These are phyloP conservation scores for Cercospora zeina DNA, from an alignment of 2,329 filamentous ascomycete genomes.

Conservation along the genomic window DNA sequence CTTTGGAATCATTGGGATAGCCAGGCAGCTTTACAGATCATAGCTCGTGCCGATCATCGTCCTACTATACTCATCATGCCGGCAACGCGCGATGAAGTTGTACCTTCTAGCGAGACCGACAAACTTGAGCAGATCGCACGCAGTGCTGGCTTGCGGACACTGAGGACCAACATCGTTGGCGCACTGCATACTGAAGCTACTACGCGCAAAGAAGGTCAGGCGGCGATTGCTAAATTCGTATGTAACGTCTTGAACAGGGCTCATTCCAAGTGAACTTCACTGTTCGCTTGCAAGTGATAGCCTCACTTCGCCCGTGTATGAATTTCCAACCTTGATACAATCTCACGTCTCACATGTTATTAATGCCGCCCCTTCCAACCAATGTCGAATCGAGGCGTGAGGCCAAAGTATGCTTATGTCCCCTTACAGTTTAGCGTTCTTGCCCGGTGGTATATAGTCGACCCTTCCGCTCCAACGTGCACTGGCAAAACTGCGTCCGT, in stretches of 20 bases:
- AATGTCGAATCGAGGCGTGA: background rate
- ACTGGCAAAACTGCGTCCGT: no score
- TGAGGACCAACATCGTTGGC: constrained; percentile 45
- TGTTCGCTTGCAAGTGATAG: background rate
- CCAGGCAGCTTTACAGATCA: constrained; percentile 43
- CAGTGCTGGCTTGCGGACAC: constrained; percentile 41
- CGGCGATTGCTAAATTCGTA: constrained; percentile 38
- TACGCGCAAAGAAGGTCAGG: constrained; percentile 47
- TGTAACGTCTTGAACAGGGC: constrained; percentile 11
- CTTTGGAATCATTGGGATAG: constrained; percentile 62
- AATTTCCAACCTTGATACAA: no score
- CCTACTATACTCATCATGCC: constrained; percentile 56
- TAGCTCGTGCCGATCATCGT: constrained; percentile 36
- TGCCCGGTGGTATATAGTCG: background rate
- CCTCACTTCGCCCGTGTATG: background rate
- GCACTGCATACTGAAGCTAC: constrained; percentile 55
- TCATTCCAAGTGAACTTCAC: background rate
- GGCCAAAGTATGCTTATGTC: background rate
- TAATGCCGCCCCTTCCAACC: background rate
- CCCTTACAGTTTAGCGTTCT: background rate
- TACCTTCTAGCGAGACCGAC: constrained; percentile 58
- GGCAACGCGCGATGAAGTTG: constrained; percentile 58
- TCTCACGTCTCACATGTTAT: no score
- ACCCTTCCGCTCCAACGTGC: background rate
- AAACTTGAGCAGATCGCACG: constrained; percentile 51